Evolutionary conservation across 768 basidiomycete genomes (phyloP).

Genomic region (Tulasnella sp.): DNA sequence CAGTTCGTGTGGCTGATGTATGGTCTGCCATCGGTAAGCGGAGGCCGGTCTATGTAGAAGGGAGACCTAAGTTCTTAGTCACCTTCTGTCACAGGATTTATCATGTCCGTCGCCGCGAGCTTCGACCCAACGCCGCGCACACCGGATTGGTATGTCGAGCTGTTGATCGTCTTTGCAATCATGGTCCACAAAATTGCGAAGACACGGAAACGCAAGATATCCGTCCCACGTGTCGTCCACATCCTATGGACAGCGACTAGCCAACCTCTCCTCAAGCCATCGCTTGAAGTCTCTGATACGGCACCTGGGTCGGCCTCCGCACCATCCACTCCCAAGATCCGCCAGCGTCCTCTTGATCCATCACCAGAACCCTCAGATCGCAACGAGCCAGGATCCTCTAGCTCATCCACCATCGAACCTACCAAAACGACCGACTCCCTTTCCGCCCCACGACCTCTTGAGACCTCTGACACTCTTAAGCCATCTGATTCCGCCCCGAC

Average conservation of each 20-base stretch:
- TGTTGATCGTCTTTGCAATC: neutral
- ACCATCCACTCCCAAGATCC: too few relatives aligned
- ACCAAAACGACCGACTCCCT: too few relatives aligned
- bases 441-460: too few relatives aligned
- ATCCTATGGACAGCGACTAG: neutral
- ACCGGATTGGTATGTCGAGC: neutral
- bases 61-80: too few relatives aligned
- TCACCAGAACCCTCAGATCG: too few relatives aligned
- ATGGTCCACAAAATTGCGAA: neutral
- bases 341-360: too few relatives aligned
- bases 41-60: neutral
- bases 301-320: too few relatives aligned
- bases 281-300: neutral
- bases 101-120: neutral
- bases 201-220: neutral
- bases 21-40: neutral
- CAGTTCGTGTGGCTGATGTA: neutral
- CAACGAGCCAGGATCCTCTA: too few relatives aligned
- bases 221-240: neutral
- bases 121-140: neutral
- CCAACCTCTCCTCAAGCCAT: neutral
- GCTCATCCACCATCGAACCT: too few relatives aligned
- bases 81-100: neutral
- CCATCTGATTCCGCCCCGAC: too few relatives aligned
- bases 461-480: too few relatives aligned